Base-by-base conservation (phyloP, 345 rosid genomes). In the Syzygium jambos region DNA sequence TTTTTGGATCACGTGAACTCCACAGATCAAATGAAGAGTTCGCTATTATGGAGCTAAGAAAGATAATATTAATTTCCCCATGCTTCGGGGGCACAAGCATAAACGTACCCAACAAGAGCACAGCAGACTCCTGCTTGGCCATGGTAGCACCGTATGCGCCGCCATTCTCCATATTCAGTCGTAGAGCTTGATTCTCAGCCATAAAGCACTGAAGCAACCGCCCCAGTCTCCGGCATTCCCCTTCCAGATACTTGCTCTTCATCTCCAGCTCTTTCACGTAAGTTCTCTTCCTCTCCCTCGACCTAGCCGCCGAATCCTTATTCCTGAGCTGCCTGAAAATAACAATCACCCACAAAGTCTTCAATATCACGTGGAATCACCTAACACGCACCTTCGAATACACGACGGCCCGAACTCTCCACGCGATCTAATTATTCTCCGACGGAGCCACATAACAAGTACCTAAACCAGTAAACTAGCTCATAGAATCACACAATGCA, bases 241-340 rank as follows among this genome's bases (percentile, higher is more conserved):
- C 94, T 86, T 97, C 99, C 51, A 96, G 84, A 89, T 93, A 96
- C 91, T 90, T 94, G 88, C 96, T 96, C 91, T 96, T 97, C 88
- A 90, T 89, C 93, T 97, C 98, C 55, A 97, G 89, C 92, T 97
- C 98, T 87, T 87, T 93, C 29, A 97, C 94, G 88, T 93, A 91
- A 85, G 84, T 90, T 90, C 95, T 97, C 93, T 94, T 97, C 92
- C 98, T 95, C 92, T 97, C 99, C 92, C 98, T 95, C 0, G 98
- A 97, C 85, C 95, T 91, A 85, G 95, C 92, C 1, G 99, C 98
- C 0, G 98, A 98, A 92, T 97, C 98, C 91, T 96, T 93, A 82
- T 97, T 97, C 88, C 98, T 95, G 92, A 97, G 85, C 86, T 92
- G 94, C 98, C 99, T 97, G 93, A 16, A 91, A 43, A 43, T 43